Conservation (phyloP, 306 rosid species). For the Cicer pinnatifidum region DNA sequence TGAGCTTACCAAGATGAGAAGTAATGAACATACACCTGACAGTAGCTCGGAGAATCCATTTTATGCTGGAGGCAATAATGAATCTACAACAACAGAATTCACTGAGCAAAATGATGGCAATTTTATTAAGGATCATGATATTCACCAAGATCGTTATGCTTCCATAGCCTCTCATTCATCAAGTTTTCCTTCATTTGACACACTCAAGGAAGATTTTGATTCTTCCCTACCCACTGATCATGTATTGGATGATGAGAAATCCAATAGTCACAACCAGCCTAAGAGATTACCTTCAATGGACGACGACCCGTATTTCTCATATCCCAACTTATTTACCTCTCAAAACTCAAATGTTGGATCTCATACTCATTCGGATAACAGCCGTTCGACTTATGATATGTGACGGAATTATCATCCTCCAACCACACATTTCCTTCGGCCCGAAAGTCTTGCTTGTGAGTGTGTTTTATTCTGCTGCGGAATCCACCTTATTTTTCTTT, state of each 20-base stretch:
- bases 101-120: constrained; percentile 37
- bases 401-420: constrained; percentile 34
- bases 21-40: constrained; percentile 48
- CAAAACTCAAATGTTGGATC: constrained; percentile 62
- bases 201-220: constrained; percentile 51
- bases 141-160: constrained; percentile 50
- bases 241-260: constrained; percentile 44
- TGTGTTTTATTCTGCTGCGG: constrained; percentile 32
- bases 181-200: constrained; percentile 50
- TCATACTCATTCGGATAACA: constrained; percentile 55
- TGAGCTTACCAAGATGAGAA: constrained; percentile 74
- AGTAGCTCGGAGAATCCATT: constrained; percentile 67
- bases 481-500: constrained; percentile 24
- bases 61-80: constrained; percentile 45
- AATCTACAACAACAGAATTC: constrained; percentile 44
- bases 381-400: constrained; percentile 51
- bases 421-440: neutral
- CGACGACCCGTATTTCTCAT: constrained; percentile 73
- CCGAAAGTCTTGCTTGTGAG: constrained; percentile 44
- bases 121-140: constrained; percentile 36
- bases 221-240: constrained; percentile 50
- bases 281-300: constrained; percentile 81
- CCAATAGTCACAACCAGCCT: constrained; percentile 54
- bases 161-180: constrained; percentile 50
- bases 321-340: constrained; percentile 77